Conservation (phyloP, 306 rosid species). For the Begonia masoniana region DNA sequence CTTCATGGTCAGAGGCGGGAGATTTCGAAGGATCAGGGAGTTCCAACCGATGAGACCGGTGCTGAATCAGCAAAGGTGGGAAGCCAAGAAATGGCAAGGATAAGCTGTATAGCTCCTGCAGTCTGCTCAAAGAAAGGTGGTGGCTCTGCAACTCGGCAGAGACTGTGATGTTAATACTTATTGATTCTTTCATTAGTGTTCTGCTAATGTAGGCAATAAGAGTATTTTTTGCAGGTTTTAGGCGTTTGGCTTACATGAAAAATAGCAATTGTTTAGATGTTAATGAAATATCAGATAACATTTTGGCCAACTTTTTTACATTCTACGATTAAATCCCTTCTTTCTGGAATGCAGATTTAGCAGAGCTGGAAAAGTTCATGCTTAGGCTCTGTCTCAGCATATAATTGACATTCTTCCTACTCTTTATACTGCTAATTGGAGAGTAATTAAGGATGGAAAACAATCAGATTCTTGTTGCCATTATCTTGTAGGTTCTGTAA, state of each 20-base stretch:
- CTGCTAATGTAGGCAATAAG: not conserved
- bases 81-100: not conserved
- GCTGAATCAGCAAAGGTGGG: not conserved
- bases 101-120: not conserved
- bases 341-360: not conserved
- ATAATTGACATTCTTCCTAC: no score
- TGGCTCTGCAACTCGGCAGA: not conserved
- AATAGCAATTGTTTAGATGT: not conserved
- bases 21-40: not conserved
- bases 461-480: no score
- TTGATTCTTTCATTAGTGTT: not conserved
- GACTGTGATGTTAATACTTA: not conserved
- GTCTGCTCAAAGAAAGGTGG: not conserved
- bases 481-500: no score
- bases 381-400: no score
- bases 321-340: not conserved
- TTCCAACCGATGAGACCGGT: not conserved
- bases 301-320: not conserved
- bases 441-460: no score
- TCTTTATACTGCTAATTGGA: no score
- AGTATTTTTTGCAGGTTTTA: not conserved
- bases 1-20: not conserved
- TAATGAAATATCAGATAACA: not conserved
- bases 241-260: not conserved
- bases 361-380: not conserved